Evolutionary conservation across 805 yeast species (phyloP).

Genomic region (Starmera amethionina): DNA sequence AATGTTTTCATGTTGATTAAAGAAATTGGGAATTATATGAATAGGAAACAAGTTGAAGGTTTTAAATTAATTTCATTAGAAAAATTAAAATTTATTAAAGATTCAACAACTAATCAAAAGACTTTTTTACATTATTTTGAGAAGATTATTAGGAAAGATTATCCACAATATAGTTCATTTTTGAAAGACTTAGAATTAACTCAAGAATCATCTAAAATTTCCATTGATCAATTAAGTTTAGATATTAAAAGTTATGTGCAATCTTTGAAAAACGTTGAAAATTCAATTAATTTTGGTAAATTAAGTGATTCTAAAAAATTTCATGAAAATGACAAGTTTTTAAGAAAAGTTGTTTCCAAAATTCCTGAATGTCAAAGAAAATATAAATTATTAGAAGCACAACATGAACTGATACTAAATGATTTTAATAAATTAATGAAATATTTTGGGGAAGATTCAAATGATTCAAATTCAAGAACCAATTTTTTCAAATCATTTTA

Average conservation of each 20-base stretch:
- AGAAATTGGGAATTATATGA: constrained; percentile 94
- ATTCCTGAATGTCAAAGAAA: constrained; percentile 71
- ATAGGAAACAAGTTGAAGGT: constrained; percentile 91
- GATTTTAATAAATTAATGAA: constrained; percentile 68
- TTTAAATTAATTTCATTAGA: constrained; percentile 87
- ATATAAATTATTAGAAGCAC: constrained; percentile 53
- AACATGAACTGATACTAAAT: constrained; percentile 47
- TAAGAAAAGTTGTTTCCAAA: constrained; percentile 50
- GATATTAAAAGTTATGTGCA: constrained; percentile 62
- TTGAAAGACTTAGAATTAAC: constrained; percentile 26
- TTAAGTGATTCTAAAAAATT: constrained; percentile 67
- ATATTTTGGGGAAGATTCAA: constrained; percentile 83
- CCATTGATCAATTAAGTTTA: constrained; percentile 69
- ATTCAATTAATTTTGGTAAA: constrained; percentile 73
- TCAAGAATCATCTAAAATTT: constrained; percentile 54
- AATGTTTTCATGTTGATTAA: constrained; percentile 75
- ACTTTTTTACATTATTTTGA: constrained; percentile 91
- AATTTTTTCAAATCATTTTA: constrained; percentile 72
- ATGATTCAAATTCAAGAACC: constrained; percentile 55
- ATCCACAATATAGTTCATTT: constrained; percentile 58
- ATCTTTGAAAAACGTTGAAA: constrained; percentile 57
- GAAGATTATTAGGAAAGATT: constrained; percentile 70
- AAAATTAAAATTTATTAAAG: constrained; percentile 82
- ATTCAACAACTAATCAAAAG: constrained; percentile 54
- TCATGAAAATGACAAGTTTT: constrained; percentile 76